Evolutionary conservation across 2,329 filamentous ascomycete species (phyloP).

Genomic region (Apiospora koreana): DNA sequence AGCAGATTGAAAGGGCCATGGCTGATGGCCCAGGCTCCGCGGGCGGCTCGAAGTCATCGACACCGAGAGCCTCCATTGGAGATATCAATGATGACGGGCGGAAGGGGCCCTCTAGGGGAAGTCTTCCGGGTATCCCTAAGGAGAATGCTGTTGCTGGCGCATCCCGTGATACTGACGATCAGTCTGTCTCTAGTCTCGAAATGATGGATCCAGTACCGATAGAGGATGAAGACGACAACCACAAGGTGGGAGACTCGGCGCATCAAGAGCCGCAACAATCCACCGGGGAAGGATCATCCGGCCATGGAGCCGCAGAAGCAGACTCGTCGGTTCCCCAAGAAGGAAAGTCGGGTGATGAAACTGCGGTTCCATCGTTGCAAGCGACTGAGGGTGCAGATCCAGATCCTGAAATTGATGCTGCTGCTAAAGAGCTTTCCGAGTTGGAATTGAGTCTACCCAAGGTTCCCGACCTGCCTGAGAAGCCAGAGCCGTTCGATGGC

Average conservation of each 20-base stretch:
- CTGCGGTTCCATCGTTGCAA: neutral
- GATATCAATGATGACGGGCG: neutral
- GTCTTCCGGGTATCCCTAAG: neutral
- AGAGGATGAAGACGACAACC: conserved; percentile 21
- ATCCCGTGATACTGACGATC: conserved; percentile 17
- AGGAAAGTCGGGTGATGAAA: neutral
- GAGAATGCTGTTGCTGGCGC: neutral
- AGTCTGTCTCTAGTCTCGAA: conserved; percentile 22
- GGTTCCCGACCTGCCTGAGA: conserved; percentile 52
- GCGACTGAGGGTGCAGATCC: neutral
- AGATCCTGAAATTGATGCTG: neutral
- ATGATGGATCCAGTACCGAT: conserved; percentile 29
- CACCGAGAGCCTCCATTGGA: neutral
- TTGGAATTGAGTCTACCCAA: conserved; percentile 37
- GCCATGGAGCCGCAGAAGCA: neutral
- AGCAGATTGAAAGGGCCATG: neutral
- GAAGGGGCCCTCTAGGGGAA: neutral
- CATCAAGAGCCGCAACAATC: neutral
- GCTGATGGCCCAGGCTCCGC: neutral
- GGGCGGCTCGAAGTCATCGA: neutral
- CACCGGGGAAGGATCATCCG: neutral
- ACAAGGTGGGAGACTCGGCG: neutral
- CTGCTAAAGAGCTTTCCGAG: neutral
- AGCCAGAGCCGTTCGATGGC: conserved; percentile 58
- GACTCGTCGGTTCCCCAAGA: neutral